Evolutionary conservation across 2,329 filamentous ascomycete genomes (phyloP).

Genomic region (Colletotrichum australisinense): DNA sequence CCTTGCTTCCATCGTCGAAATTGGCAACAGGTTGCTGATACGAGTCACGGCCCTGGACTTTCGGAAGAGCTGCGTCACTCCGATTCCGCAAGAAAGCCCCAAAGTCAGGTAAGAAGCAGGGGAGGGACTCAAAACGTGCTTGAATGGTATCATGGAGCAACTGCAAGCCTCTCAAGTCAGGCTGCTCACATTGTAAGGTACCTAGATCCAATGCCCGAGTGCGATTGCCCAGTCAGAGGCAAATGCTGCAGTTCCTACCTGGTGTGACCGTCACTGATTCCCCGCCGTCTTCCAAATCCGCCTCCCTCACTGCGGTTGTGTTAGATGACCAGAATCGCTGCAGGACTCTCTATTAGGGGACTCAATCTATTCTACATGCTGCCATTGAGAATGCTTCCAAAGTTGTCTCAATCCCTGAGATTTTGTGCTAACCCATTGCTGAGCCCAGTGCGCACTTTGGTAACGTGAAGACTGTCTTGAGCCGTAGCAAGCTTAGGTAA

Average conservation of each 20-base stretch:
- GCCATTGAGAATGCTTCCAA: background rate
- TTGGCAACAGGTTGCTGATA: background rate
- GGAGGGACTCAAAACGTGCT: background rate
- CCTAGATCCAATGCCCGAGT: too few species aligned
- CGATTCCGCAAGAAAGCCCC: background rate
- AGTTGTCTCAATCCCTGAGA: background rate
- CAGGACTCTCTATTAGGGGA: background rate
- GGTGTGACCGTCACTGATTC: too few species aligned
- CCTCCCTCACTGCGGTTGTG: background rate
- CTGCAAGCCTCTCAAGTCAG: background rate
- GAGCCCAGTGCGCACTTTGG: background rate
- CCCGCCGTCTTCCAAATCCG: too few species aligned
- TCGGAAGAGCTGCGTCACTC: constrained; percentile 10
- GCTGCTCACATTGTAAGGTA: background rate
- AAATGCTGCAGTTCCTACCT: too few species aligned
- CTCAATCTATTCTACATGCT: too few species aligned
- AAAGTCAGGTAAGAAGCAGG: background rate
- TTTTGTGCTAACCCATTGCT: background rate
- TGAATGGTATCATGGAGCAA: background rate
- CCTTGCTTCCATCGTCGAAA: background rate
- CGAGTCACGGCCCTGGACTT: constrained; percentile 6
- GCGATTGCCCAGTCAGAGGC: too few species aligned
- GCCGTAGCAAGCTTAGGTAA: background rate
- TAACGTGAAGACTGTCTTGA: background rate
- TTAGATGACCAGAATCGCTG: background rate